phyloP scores from a whole-genome alignment of 805 yeast species.

The Ogataea salicorniae region DNA sequence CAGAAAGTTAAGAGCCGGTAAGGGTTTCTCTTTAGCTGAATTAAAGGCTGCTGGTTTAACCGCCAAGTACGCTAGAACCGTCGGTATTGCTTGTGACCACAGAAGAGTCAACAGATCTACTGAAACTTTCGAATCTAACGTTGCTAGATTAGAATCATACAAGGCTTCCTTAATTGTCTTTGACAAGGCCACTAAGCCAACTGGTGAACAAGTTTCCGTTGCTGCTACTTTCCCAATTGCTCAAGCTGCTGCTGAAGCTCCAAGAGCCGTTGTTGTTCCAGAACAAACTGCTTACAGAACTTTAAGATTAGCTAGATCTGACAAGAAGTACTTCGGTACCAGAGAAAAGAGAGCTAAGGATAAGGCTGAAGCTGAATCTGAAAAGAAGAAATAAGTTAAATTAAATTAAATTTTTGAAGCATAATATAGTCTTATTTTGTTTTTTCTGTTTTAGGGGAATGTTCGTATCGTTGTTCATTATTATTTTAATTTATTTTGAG shows the following conservation, averaged over 20 bases:
- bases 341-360: constrained; percentile 98
- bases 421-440: not conserved
- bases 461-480: not conserved
- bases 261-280: constrained; percentile 84
- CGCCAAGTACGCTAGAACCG: constrained; percentile 93
- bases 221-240: constrained; percentile 86
- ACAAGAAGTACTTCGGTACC: constrained; percentile 89
- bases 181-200: constrained; percentile 79
- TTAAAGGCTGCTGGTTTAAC: constrained; percentile 95
- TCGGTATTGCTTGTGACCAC: constrained; percentile 99
- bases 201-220: constrained; percentile 75
- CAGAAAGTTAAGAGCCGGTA: constrained; percentile 99
- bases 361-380: constrained; percentile 99
- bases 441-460: not conserved
- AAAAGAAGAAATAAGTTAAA: constrained; percentile 83
- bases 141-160: constrained; percentile 95
- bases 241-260: constrained; percentile 67
- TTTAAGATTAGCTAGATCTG: constrained; percentile 91
- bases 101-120: constrained; percentile 98
- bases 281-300: constrained; percentile 82
- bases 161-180: constrained; percentile 91
- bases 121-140: constrained; percentile 92
- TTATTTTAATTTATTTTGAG: constrained; percentile 1
- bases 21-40: constrained; percentile 98
- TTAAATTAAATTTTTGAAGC: not conserved